A percentile compares a stretch with the other conserved stretches of the same genome.
Conservation (phyloP, 1,284 basidiomycete species). For the Ustilago bromivora region DNA sequence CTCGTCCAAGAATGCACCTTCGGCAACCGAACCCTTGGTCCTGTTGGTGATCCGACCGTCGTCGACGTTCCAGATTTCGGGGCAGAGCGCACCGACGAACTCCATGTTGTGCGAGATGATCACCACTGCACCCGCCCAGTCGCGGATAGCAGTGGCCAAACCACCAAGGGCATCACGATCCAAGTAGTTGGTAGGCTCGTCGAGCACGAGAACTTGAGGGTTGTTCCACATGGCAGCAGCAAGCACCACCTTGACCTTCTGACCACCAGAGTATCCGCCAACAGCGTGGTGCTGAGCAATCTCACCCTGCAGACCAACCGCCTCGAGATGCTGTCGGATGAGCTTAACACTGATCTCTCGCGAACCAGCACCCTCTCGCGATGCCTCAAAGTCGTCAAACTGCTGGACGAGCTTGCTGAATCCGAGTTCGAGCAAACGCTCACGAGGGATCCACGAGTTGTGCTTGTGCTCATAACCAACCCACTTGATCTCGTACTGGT, state of each 20-base stretch:
- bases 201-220: constrained; percentile 66
- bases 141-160: constrained; percentile 92
- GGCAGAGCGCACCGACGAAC: constrained; percentile 68
- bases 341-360: constrained; percentile 74
- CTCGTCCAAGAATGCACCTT: constrained; percentile 77
- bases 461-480: constrained; percentile 88
- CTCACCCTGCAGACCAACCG: constrained; percentile 87
- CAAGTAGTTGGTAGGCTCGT: constrained; percentile 90
- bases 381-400: constrained; percentile 94
- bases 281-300: constrained; percentile 69
- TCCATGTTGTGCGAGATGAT: constrained; percentile 91
- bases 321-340: constrained; percentile 69
- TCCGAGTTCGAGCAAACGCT: constrained; percentile 87
- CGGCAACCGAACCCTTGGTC: constrained; percentile 85
- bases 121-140: constrained; percentile 95
- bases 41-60: constrained; percentile 84
- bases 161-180: constrained; percentile 80
- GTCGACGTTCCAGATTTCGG: constrained; percentile 77
- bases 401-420: constrained; percentile 92
- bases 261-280: constrained; percentile 72
- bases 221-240: constrained; percentile 70
- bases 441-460: constrained; percentile 94
- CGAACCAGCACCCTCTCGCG: constrained; percentile 78
- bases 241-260: constrained; percentile 89
- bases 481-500: constrained; percentile 98